Evolutionary conservation across 2,329 filamentous ascomycete genomes (phyloP).

Genomic region (Colletotrichum shisoi): DNA sequence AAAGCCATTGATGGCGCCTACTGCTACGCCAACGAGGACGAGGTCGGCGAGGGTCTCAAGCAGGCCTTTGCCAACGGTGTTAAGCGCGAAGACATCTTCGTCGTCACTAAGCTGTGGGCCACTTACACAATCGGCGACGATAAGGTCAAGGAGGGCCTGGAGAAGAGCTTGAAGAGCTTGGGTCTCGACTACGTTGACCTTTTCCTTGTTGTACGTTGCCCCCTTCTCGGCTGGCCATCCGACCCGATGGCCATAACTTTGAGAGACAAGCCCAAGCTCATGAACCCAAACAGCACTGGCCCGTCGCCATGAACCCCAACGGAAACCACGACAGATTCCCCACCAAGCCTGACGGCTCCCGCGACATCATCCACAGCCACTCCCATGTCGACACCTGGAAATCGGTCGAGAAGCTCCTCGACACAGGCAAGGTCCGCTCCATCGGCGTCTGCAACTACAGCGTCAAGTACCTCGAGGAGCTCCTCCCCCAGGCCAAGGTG

Average conservation of each 20-base stretch:
- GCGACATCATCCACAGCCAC: conserved; percentile 74
- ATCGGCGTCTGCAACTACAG: conserved; percentile 68
- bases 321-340: conserved; percentile 79
- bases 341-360: conserved; percentile 74
- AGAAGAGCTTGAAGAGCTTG: conserved; percentile 75
- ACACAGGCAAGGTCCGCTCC: conserved; percentile 63
- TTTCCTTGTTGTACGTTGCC: conserved; percentile 67
- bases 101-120: conserved; percentile 86
- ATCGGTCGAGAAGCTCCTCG: conserved; percentile 72
- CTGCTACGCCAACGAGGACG: conserved; percentile 82
- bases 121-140: conserved; percentile 69
- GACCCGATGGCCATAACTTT: background rate
- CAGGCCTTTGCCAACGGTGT: conserved; percentile 74
- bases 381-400: conserved; percentile 81
- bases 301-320: conserved; percentile 79
- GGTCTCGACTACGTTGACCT: conserved; percentile 84
- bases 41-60: conserved; percentile 80
- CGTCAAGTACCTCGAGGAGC: conserved; percentile 63
- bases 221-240: background rate
- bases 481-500: conserved; percentile 60
- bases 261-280: conserved; percentile 15
- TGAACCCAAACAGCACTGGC: conserved; percentile 70
- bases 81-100: conserved; percentile 81
- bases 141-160: conserved; percentile 71
- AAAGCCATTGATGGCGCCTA: conserved; percentile 74